A percentile compares a stretch with the other conserved stretches of the same genome.
These are phyloP conservation scores for Ogataea haglerorum DNA, from an alignment of 805 yeast genomes.

Conservation along the genomic window DNA sequence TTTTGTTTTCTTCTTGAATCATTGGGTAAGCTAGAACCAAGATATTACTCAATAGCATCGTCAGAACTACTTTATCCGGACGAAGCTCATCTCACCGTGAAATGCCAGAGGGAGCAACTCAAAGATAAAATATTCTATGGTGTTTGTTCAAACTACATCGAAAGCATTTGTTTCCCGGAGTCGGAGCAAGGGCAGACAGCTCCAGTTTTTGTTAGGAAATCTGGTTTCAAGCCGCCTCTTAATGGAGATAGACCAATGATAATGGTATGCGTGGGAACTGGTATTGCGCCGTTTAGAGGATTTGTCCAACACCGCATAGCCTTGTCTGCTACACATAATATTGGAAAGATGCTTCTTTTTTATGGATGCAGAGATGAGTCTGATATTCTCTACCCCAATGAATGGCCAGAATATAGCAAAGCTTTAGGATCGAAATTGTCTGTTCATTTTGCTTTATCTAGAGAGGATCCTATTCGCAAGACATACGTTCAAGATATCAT, in stretches of 20 bases:
- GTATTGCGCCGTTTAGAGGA: conserved; percentile 95
- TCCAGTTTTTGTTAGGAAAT: conserved; percentile 84
- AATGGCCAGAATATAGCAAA: conserved; percentile 68
- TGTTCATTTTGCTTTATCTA: conserved; percentile 75
- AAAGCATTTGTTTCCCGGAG: conserved; percentile 46
- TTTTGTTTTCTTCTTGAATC: conserved; percentile 77
- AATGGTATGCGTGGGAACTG: conserved; percentile 94
- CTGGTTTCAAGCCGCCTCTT: conserved; percentile 86
- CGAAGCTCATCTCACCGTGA: conserved; percentile 72
- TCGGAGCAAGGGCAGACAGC: conserved; percentile 35
- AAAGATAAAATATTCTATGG: conserved; percentile 51
- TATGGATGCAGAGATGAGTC: conserved; percentile 75
- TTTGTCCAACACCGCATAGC: conserved; percentile 68
- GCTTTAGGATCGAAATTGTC: conserved; percentile 52
- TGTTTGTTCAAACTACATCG: conserved; percentile 80
- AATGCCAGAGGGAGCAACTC: conserved; percentile 54
- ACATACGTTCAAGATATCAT: neutral
- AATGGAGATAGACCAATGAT: conserved; percentile 76
- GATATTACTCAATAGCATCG: conserved; percentile 91
- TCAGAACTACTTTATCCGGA: conserved; percentile 61
- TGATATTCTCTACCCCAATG: conserved; percentile 76
- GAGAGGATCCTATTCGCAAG: conserved; percentile 42
- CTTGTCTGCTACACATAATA: conserved; percentile 34
- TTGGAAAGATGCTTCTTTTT: conserved; percentile 69
- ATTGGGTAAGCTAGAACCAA: conserved; percentile 75